Conservation (phyloP, 305 asterid genomes). For the Fraxinus angustifolia region DNA sequence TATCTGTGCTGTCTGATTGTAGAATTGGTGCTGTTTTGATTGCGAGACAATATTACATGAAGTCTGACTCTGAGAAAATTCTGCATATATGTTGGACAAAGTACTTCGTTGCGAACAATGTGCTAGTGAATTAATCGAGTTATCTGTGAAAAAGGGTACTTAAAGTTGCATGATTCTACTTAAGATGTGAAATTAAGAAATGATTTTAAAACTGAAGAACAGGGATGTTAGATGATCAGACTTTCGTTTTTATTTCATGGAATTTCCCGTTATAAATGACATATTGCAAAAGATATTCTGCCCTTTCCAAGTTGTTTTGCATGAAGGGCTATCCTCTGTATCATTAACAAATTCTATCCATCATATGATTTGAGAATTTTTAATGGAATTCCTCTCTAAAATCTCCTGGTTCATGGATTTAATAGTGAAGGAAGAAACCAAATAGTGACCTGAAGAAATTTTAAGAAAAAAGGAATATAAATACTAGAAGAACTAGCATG, state of each 20-base stretch:
- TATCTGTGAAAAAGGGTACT: constrained; percentile 9
- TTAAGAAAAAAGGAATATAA: not conserved
- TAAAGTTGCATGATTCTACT: not conserved
- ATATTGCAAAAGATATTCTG: not conserved
- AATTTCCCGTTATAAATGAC: not conserved
- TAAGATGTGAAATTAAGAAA: not conserved
- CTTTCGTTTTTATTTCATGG: not conserved
- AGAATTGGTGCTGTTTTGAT: constrained; percentile 9
- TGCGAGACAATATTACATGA: constrained; percentile 14
- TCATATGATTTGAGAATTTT: not conserved
- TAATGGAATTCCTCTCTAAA: not conserved
- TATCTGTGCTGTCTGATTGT: constrained; percentile 10
- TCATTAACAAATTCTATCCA: not conserved
- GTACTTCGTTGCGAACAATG: constrained; percentile 1
- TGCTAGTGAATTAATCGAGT: not conserved
- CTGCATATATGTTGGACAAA: not conserved
- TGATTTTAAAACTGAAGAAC: not conserved
- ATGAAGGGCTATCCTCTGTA: not conserved
- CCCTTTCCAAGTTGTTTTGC: not conserved
- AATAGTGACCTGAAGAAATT: not conserved
- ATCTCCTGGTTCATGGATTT: not conserved
- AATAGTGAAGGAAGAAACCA: not conserved
- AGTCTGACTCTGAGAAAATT: constrained; percentile 10
- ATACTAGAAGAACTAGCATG: not conserved
- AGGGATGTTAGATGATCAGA: not conserved